Base-by-base conservation (phyloP, 805 yeast species). In the Nematodospora valgi region DNA sequence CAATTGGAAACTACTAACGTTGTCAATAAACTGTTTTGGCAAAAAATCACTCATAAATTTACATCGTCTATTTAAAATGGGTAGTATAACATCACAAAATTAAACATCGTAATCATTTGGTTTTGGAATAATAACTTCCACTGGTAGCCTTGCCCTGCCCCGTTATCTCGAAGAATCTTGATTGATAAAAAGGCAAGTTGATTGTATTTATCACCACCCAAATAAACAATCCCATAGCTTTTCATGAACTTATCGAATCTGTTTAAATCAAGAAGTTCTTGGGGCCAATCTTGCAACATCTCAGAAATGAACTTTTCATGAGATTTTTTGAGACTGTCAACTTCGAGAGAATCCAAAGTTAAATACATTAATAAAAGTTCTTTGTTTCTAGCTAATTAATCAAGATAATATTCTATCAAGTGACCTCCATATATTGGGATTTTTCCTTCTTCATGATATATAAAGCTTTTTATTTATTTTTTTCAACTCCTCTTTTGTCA, bases 41-140 rank as follows among this genome's bases (percentile, higher is more conserved):
- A 64, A 49, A 32, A 48, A 54, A 37, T 79, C 77, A 12, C 72
- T 68, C 59, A 86, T 62, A 34, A 78, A 69, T 40, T 51, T 54
- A 46, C 70, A 64, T 22, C 41, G 44, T 6, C 56, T 68, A 44
- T 62, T 59, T 29, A 61, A 44, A 6, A 36, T 35, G 2, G 69
- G 70, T 27, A 64, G 49, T 25, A 62, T 40, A 21, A 37, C 43
- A 35, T 48, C 45, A 45, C 70, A 64, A 22, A 64, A 51, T 28
- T 59, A 58, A 25, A 47, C 40, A 42, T 64, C 66, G 39, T 46
- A 59, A 35, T 64, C 70, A 10, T 37, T 23, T 23, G 49, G 46
- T 25, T 45, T 46, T 5, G 70, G 67, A 16, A 64, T 42, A 6
- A 64, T 51, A 31, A 64, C 58, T 40, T 64, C 70, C 16, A 64